These are phyloP conservation scores for Brettanomyces bruxellensis DNA, from an alignment of 805 yeast genomes.

Conservation along the genomic window DNA sequence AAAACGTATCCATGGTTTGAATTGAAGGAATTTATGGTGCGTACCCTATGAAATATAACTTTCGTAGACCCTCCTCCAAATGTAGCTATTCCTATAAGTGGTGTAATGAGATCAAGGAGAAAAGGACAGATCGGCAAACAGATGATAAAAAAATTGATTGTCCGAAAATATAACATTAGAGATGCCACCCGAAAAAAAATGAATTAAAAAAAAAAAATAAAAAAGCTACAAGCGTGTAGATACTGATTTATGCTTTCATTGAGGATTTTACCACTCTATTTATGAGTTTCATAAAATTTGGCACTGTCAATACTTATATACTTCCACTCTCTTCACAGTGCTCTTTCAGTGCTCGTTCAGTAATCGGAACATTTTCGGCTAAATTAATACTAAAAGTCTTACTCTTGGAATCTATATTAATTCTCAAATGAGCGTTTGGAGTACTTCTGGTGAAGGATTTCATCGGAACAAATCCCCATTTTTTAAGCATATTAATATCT, in stretches of 20 bases:
- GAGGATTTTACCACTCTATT: too few relatives aligned
- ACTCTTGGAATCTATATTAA: conserved; percentile 1
- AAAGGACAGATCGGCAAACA: neutral
- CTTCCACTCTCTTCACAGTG: too few relatives aligned
- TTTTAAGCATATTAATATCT: conserved; percentile 55
- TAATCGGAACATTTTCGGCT: neutral
- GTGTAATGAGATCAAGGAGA: too few relatives aligned
- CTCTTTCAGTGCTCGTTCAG: too few relatives aligned
- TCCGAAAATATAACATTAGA: neutral
- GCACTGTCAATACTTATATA: too few relatives aligned
- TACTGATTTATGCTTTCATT: too few relatives aligned
- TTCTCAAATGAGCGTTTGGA: conserved; percentile 1
- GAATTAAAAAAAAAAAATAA: too few relatives aligned
- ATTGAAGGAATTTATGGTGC: neutral
- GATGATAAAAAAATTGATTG: neutral
- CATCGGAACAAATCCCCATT: conserved; percentile 46
- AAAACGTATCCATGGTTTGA: neutral
- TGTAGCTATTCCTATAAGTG: too few relatives aligned
- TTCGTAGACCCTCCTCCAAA: too few relatives aligned
- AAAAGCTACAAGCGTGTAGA: too few relatives aligned
- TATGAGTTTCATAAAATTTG: too few relatives aligned
- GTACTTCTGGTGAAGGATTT: conserved; percentile 7
- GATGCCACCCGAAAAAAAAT: neutral
- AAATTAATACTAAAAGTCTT: conserved; percentile 1
- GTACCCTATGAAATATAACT: too few relatives aligned